phyloP scores from a whole-genome alignment of 2,329 filamentous ascomycete genomes.

The Cercospora sesami region DNA sequence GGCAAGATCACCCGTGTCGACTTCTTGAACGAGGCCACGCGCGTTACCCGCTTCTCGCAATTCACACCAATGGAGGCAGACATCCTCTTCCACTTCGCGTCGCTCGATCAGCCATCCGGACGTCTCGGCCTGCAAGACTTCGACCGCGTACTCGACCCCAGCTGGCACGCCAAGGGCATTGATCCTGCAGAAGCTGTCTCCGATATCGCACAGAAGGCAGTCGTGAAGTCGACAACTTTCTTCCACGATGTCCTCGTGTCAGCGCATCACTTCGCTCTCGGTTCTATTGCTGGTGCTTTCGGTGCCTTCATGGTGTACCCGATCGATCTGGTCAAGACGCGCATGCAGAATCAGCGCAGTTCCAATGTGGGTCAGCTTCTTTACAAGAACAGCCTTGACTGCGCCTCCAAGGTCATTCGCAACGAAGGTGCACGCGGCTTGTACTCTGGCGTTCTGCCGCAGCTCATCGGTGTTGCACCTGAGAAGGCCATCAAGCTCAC shows the following conservation, averaged over 20 bases:
- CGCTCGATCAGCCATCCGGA: conserved; percentile 84
- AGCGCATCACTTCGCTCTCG: conserved; percentile 84
- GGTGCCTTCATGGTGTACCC: conserved; percentile 99
- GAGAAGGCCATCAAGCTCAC: conserved; percentile 99
- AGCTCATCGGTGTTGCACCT: conserved; percentile 95
- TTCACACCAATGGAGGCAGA: conserved; percentile 99
- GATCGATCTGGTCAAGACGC: conserved; percentile 97
- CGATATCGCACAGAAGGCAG: conserved; percentile 54
- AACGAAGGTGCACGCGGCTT: conserved; percentile 89
- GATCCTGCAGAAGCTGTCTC: conserved; percentile 50
- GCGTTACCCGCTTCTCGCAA: conserved; percentile 86
- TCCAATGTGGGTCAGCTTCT: conserved; percentile 78
- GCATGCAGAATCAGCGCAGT: conserved; percentile 94
- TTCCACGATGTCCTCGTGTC: conserved; percentile 71
- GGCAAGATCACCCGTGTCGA: conserved; percentile 92
- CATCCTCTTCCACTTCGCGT: conserved; percentile 97
- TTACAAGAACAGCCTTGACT: conserved; percentile 97
- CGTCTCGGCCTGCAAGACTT: conserved; percentile 82
- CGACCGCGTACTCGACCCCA: conserved; percentile 89
- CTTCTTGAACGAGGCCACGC: conserved; percentile 90
- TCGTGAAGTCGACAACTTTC: conserved; percentile 58
- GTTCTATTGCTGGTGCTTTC: conserved; percentile 89
- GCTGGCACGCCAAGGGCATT: conserved; percentile 68
- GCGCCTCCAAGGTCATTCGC: conserved; percentile 84
- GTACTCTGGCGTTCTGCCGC: conserved; percentile 92